A percentile compares a stretch with the other conserved stretches of the same genome.
phyloP scores from a whole-genome alignment of 2,329 filamentous ascomycete species.

The Tolypocladium tropicale region DNA sequence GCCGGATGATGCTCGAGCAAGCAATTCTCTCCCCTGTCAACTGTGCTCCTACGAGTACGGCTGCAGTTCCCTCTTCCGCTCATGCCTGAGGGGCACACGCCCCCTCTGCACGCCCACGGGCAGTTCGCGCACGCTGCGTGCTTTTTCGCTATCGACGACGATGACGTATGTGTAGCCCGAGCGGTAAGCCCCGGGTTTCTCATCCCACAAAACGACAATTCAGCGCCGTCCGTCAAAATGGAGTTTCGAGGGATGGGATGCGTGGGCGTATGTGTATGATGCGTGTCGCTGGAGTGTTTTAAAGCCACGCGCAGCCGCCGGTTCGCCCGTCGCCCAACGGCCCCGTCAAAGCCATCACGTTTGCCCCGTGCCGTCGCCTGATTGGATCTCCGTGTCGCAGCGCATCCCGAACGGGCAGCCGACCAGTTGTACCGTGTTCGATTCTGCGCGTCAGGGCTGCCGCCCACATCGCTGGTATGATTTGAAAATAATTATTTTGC shows the following conservation, averaged over 20 bases:
- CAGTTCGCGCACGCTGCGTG: neutral
- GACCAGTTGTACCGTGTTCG: neutral
- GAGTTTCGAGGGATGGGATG: neutral
- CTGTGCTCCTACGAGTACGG: too few species aligned
- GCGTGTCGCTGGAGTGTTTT: neutral
- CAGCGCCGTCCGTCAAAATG: neutral
- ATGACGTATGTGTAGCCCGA: neutral
- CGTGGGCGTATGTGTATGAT: neutral
- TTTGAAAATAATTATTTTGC: neutral
- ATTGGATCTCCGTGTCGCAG: conserved; percentile 6
- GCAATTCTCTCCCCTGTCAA: too few species aligned
- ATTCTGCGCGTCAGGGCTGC: too few species aligned
- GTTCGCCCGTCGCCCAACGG: neutral
- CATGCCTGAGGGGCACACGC: too few species aligned
- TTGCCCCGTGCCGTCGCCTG: conserved; percentile 4
- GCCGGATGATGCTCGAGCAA: too few species aligned
- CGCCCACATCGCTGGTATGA: neutral
- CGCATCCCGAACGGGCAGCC: neutral
- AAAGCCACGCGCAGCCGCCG: neutral
- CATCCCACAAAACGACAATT: neutral
- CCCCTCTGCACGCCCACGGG: neutral
- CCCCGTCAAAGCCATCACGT: conserved; percentile 10
- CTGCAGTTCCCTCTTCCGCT: neutral
- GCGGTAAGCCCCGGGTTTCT: neutral
- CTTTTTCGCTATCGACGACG: neutral